Conservation (phyloP, 2,329 filamentous ascomycete genomes). For the Phoma herbarum region DNA sequence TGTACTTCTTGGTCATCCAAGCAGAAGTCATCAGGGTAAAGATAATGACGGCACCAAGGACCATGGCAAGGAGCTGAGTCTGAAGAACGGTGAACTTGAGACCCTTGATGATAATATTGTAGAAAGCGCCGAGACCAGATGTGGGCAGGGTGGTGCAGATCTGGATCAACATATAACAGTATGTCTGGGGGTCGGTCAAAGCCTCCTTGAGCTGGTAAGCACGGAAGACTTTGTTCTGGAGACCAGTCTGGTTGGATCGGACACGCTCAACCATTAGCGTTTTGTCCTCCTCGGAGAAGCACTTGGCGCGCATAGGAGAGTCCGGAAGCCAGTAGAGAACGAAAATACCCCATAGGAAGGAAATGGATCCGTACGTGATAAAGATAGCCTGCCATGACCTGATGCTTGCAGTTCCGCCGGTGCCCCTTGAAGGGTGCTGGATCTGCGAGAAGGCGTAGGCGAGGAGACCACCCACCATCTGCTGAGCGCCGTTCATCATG, state of each 20-base stretch:
- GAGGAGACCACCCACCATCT: constrained; percentile 75
- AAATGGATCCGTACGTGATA: constrained; percentile 70
- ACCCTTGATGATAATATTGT: constrained; percentile 75
- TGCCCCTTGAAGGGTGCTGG: constrained; percentile 26
- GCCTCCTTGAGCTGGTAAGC: constrained; percentile 65
- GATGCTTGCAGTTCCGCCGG: constrained; percentile 56
- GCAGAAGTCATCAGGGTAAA: constrained; percentile 71
- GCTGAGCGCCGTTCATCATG: constrained; percentile 79
- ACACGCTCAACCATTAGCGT: constrained; percentile 60
- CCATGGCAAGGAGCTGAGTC: constrained; percentile 79
- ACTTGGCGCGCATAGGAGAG: constrained; percentile 75
- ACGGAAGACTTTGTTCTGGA: constrained; percentile 60
- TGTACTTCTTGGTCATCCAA: constrained; percentile 72
- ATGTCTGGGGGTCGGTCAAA: constrained; percentile 69
- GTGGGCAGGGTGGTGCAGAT: constrained; percentile 78
- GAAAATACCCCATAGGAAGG: constrained; percentile 70
- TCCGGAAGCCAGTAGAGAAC: constrained; percentile 59
- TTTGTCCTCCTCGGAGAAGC: constrained; percentile 72
- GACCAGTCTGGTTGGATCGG: constrained; percentile 57
- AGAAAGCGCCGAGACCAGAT: constrained; percentile 75
- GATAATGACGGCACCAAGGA: constrained; percentile 77
- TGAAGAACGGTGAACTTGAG: constrained; percentile 72
- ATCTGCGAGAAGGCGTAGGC: constrained; percentile 59
- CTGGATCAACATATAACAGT: constrained; percentile 66
- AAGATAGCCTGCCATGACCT: constrained; percentile 76